Evolutionary conservation across 352 stramenopile genomes (phyloP).

Genomic region (Phytophthora syringae): DNA sequence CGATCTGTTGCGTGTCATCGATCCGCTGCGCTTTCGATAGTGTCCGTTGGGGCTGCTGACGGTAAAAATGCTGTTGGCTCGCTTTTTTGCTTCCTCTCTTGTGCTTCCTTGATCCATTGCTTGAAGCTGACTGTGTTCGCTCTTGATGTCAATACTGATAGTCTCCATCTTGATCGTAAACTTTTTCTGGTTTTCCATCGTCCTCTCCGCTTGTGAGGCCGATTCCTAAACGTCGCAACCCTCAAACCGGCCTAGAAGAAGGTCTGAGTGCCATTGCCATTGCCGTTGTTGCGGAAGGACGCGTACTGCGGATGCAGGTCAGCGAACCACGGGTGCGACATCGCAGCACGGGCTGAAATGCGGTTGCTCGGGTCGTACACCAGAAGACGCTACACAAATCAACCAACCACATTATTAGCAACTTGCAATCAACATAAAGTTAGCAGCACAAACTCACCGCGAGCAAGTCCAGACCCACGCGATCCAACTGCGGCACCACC

Average conservation of each 20-base stretch:
- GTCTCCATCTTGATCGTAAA: slow-evolving; percentile 1
- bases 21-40: neutral
- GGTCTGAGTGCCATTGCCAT: slow-evolving; percentile 54
- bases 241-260: slow-evolving; percentile 28
- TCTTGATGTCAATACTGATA: slow-evolving; percentile 5
- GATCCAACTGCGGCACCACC: slow-evolving; percentile 87
- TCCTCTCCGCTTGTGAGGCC: neutral
- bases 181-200: slow-evolving; percentile 11
- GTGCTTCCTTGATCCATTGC: slow-evolving; percentile 2
- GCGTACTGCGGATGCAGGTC: slow-evolving; percentile 80
- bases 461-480: slow-evolving; percentile 80
- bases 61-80: too few species aligned
- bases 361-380: slow-evolving; percentile 81
- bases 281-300: slow-evolving; percentile 67
- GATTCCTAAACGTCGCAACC: neutral
- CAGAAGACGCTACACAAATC: slow-evolving; percentile 63
- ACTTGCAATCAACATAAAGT: neutral
- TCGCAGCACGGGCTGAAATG: slow-evolving; percentile 82
- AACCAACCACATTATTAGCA: slow-evolving; percentile 10
- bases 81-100: too few species aligned
- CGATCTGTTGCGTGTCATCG: slow-evolving; percentile 7
- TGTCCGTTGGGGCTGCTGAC: neutral
- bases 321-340: slow-evolving; percentile 88
- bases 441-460: slow-evolving; percentile 62
- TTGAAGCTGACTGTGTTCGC: neutral